These are phyloP conservation scores for Paramyrothecium roridum DNA, from an alignment of 2,329 filamentous ascomycete genomes.

Conservation along the genomic window DNA sequence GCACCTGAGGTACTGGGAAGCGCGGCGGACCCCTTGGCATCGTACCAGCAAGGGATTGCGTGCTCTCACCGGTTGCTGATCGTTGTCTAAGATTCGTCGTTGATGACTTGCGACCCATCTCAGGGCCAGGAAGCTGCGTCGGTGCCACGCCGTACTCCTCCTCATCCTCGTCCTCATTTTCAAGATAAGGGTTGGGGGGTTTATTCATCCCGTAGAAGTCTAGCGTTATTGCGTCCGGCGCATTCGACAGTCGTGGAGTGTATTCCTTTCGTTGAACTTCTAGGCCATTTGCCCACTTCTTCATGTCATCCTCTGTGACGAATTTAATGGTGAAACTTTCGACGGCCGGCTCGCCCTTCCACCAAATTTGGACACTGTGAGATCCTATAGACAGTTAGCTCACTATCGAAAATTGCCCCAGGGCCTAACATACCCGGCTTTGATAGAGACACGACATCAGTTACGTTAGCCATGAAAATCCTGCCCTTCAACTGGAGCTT, in stretches of 20 bases:
- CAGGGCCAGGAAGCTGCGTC: conserved; percentile 13
- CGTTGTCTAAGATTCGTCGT: conserved; percentile 72
- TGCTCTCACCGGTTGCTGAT: conserved; percentile 71
- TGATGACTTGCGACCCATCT: conserved; percentile 48
- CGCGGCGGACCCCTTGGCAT: conserved; percentile 60
- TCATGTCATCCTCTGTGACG: conserved; percentile 85
- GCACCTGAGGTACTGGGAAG: conserved; percentile 63
- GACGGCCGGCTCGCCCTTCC: conserved; percentile 93
- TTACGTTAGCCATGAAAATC: conserved; percentile 99
- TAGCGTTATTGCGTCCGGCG: conserved; percentile 52
- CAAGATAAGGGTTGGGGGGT: conserved; percentile 79
- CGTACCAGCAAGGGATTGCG: conserved; percentile 51
- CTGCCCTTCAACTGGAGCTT: conserved; percentile 93
- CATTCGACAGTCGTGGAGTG: conserved; percentile 42
- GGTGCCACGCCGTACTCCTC: conserved; percentile 40
- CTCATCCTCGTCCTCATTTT: conserved; percentile 61
- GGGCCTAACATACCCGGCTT: conserved; percentile 69
- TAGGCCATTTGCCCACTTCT: conserved; percentile 82
- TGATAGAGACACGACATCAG: conserved; percentile 81
- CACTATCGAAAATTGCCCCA: conserved; percentile 1
- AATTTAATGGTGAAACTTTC: conserved; percentile 97
- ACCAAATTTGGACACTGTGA: conserved; percentile 96
- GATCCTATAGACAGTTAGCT: conserved; percentile 58
- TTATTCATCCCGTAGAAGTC: conserved; percentile 71
- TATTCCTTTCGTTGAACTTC: conserved; percentile 71